Base-by-base conservation (phyloP, 2,329 filamentous ascomycete species). In the Septoria linicola region DNA sequence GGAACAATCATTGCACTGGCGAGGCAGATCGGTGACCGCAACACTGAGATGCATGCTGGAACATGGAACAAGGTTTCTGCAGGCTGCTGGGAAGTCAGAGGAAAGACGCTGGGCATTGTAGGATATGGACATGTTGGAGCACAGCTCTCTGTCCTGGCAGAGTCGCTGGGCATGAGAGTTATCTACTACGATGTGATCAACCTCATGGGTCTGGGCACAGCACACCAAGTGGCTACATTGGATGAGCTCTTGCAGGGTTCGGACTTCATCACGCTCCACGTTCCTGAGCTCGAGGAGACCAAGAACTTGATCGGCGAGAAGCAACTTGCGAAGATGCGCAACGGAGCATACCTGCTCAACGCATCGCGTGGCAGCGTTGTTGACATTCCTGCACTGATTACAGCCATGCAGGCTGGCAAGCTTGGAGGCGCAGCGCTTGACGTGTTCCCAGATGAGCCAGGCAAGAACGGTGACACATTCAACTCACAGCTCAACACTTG, bases 61-160 rank as follows among this genome's bases (percentile, higher is more conserved):
- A 89, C 83, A 36, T 99, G 93, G 93, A 97, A 97, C 73, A 99
- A 99, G 77, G 91, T 97, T 66, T 96, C 90, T 76, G 80, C 82
- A 65, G 91, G 88, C 68, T 99, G 93, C 80, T 97, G 93, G 93
- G 93, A 99, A 72, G 90, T 97, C 64, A 85, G 93, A 64, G 93
- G 93, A 70, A 99, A 99, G 80, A 97, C 92, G 36, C 80, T 99
- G 46, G 93, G 88, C 57, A 97, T 99, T 65, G 84, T 99, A 59
- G 93, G 93, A 23, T 99, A 99, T 67, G 93, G 93, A 56, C 93
- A 99, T 69, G 97, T 99, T 68, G 93, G 93, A 57, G 91, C 89
- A 44, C 93, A 99, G 72, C 76, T 99, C 58, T 97, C 91, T 0
- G 93, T 99, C 35, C 77, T 99, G 58, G 91, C 93, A 21, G 93